Evolutionary conservation across 2,329 filamentous ascomycete genomes (phyloP), one percentile per base, ranked within the genome.

Genomic region (Alternaria novae-zelandiae): DNA sequence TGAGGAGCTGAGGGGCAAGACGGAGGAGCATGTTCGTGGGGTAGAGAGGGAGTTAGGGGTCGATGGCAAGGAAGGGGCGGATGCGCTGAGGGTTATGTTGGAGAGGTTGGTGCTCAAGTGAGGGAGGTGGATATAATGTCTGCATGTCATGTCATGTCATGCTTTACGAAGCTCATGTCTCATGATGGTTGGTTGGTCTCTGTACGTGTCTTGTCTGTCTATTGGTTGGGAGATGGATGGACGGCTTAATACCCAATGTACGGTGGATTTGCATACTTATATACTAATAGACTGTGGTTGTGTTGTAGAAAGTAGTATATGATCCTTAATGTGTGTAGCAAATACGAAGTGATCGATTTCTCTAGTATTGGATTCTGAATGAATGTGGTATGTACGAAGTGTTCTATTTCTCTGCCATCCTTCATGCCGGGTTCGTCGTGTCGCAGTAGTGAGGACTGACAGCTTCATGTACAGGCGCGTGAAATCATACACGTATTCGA

Each of bases 1-100:
- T 59, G 65, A 76, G n/a, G 82, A 82, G 45, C 59, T 86, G 69
- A 78, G 78, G 49, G 77, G 73, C 30, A 83, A 83, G 71, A 81
- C 81, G 5, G 65, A 82, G 56, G 77, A 73, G 46, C 74, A 84
- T 54, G 79, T 86, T 4, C 76, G 78, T 9, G 80, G 81, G 51
- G 68, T 82, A 44, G 81, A 82, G 65, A 59, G 57, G 9, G 63
- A 71, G 26, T 70, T 84, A 6, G 83, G 78, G 0, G 77, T 76
- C 0, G 74, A 75, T 1, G 80, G 78, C 10, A 71, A 65, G 41
- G 79, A 78, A 11, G 79, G 79, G 7, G 82, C 78, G 0, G 79
- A 81, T 15, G 80, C 77, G 3, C 69, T 83, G 58, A 70, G 77
- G 57, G 70, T 45, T n/a, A 80, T 84, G 66, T 58, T 84, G 57